Conservation (phyloP, 140 eudicot species). For the Erigeron philadelphicus region DNA sequence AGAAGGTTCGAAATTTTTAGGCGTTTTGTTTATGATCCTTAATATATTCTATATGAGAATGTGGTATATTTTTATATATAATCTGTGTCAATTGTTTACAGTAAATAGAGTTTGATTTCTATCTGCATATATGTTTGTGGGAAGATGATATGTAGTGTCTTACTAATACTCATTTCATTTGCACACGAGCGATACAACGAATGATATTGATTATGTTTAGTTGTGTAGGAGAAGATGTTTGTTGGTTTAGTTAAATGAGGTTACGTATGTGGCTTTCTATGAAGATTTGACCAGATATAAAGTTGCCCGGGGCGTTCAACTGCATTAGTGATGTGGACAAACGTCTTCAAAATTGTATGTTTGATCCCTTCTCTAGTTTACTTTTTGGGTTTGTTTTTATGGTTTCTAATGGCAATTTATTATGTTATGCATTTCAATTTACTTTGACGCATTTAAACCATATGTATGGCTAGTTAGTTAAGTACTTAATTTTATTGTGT, state of each 20-base stretch:
- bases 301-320: slow-evolving; percentile 20
- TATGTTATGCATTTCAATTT: background rate
- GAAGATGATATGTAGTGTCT: slow-evolving; percentile 8
- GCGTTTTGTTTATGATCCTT: slow-evolving; percentile 16
- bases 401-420: background rate
- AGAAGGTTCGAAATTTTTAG: slow-evolving; percentile 3
- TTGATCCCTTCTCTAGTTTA: slow-evolving; percentile 15
- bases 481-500: slow-evolving; percentile 17
- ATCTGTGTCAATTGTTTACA: background rate
- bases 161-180: slow-evolving; percentile 4
- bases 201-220: slow-evolving; percentile 1
- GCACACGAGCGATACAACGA: background rate
- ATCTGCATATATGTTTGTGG: background rate
- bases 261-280: slow-evolving; percentile 27
- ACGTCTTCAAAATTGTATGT: slow-evolving; percentile 82
- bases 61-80: background rate
- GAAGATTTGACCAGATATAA: slow-evolving; percentile 27
- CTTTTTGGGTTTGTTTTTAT: background rate
- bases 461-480: slow-evolving; percentile 12
- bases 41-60: background rate
- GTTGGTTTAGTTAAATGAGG: slow-evolving; percentile 21
- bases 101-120: background rate
- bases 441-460: background rate
- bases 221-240: slow-evolving; percentile 15
- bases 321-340: slow-evolving; percentile 76